A percentile compares a stretch with the other conserved stretches of the same genome.
Evolutionary conservation across 2,329 filamentous ascomycete species (phyloP).

Genomic region (Xylariales sp.): DNA sequence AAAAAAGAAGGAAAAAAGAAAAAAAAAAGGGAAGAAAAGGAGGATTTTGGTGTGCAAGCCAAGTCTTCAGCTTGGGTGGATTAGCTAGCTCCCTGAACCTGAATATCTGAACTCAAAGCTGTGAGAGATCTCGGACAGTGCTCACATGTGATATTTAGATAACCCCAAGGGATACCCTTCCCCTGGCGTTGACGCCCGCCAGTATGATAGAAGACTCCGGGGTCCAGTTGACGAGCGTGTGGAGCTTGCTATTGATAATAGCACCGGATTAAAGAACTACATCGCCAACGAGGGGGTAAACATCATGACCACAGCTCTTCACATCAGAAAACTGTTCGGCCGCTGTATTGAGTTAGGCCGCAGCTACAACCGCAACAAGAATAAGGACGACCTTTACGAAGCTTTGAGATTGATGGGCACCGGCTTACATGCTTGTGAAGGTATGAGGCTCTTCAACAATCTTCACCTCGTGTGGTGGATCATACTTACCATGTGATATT

Average conservation of each 20-base stretch:
- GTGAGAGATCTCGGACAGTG: too few relatives aligned
- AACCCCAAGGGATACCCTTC: slow-evolving; percentile 81
- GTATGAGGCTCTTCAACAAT: slow-evolving; percentile 28
- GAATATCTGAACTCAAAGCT: too few relatives aligned
- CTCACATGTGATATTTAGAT: too few relatives aligned
- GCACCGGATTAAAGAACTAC: slow-evolving; percentile 85
- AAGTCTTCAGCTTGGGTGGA: too few relatives aligned
- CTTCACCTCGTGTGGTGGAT: background rate
- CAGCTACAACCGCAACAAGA: slow-evolving; percentile 59
- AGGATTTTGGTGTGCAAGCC: too few relatives aligned
- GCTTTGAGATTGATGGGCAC: slow-evolving; percentile 83
- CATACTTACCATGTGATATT: slow-evolving; percentile 7
- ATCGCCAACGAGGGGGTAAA: slow-evolving; percentile 78
- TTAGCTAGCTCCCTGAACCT: too few relatives aligned
- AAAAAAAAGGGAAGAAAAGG: too few relatives aligned
- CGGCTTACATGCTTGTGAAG: slow-evolving; percentile 82
- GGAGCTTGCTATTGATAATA: slow-evolving; percentile 74
- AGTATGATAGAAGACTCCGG: slow-evolving; percentile 77
- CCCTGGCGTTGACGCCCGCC: slow-evolving; percentile 70
- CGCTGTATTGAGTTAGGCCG: slow-evolving; percentile 77
- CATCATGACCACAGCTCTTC: slow-evolving; percentile 77
- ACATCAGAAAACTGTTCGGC: slow-evolving; percentile 70
- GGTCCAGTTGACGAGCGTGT: slow-evolving; percentile 73
- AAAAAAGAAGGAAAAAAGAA: too few relatives aligned
- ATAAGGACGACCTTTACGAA: slow-evolving; percentile 79